Percentiles rank a stretch among this genome's conserved stretches.
phyloP scores from a whole-genome alignment of 75 land plant species.

The Selaginella tamariscina region DNA sequence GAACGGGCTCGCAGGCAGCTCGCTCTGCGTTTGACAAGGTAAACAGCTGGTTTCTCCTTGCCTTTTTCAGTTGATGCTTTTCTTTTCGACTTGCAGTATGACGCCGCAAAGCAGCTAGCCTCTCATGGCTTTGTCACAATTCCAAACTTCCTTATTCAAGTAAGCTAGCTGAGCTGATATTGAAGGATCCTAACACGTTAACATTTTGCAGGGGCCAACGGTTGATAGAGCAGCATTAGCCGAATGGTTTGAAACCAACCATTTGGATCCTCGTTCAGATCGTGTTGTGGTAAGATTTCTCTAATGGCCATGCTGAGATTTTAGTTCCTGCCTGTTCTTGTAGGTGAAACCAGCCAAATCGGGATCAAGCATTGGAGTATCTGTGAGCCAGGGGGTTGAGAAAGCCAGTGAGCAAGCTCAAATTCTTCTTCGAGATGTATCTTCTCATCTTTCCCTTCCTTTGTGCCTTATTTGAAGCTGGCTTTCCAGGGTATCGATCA shows the following conservation, averaged over 20 bases:
- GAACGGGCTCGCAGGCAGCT: constrained; percentile 54
- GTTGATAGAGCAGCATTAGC: constrained; percentile 25
- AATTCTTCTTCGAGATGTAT: constrained; percentile 46
- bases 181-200: too few relatives aligned
- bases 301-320: background rate
- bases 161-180: constrained; percentile 15
- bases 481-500: constrained; percentile 53
- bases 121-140: constrained; percentile 48
- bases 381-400: constrained; percentile 57
- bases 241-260: constrained; percentile 49
- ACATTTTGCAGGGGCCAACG: constrained; percentile 23
- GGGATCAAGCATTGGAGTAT: constrained; percentile 79
- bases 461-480: constrained; percentile 1
- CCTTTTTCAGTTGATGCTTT: constrained; percentile 14
- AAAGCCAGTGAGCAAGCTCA: constrained; percentile 47
- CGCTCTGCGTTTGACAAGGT: constrained; percentile 74
- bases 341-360: constrained; percentile 73
- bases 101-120: constrained; percentile 55
- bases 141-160: constrained; percentile 56
- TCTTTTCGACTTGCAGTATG: constrained; percentile 34
- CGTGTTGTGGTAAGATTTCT: constrained; percentile 62
- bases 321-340: background rate
- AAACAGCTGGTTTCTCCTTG: background rate
- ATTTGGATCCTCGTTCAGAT: constrained; percentile 37
- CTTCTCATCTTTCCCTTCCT: constrained; percentile 7